Percentiles rank a stretch among this genome's conserved stretches.
These are phyloP conservation scores for Jatropha curcas DNA, from an alignment of 345 rosid species.

Conservation along the genomic window DNA sequence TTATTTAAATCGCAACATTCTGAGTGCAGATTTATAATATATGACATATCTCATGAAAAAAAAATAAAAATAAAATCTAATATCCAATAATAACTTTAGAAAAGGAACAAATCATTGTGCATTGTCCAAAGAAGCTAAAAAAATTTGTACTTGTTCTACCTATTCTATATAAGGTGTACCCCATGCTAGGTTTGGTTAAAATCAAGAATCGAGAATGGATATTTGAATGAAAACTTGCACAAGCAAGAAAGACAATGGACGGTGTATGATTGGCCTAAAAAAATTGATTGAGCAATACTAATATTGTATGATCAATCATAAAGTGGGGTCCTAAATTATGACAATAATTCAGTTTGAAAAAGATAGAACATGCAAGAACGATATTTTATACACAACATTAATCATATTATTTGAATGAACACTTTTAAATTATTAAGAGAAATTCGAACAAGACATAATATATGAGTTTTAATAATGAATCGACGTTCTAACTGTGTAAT, in stretches of 20 bases:
- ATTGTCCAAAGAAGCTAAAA: not conserved
- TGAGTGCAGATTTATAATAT: no score
- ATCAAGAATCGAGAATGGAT: not conserved
- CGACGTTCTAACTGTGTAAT: no score
- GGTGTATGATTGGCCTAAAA: not conserved
- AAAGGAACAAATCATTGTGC: slow-evolving; percentile 1
- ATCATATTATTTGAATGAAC: no score
- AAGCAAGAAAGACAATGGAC: not conserved
- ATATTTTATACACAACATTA: not conserved
- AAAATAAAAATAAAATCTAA: not conserved
- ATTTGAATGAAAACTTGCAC: not conserved
- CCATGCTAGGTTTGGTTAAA: not conserved
- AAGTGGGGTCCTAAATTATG: not conserved
- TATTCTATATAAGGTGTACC: not conserved
- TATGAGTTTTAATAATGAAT: no score
- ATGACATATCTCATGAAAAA: no score
- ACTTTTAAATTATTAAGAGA: no score
- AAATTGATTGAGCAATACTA: slow-evolving; percentile 9
- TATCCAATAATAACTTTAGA: no score
- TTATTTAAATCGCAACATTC: no score
- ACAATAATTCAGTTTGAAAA: not conserved
- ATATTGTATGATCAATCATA: not conserved
- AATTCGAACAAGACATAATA: no score
- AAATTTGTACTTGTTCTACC: slow-evolving; percentile 1
- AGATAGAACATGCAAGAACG: no score